Percentiles rank a stretch among this genome's conserved stretches.
Evolutionary conservation across 805 yeast genomes (phyloP).

Genomic region (Yarrowia keelungensis): DNA sequence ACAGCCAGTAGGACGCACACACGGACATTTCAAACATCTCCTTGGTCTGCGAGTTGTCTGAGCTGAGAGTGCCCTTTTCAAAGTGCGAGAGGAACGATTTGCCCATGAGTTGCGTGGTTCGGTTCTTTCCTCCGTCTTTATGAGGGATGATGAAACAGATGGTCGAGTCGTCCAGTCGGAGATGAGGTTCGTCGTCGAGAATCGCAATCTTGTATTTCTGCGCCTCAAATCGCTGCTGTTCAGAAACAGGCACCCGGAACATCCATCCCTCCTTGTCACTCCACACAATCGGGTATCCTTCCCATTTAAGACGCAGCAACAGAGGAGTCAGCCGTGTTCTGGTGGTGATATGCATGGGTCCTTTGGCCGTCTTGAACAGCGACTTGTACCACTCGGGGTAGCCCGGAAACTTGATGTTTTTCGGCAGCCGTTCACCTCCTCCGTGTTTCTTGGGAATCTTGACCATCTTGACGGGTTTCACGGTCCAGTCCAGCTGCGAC

Average conservation of each 20-base stretch:
- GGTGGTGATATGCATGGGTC: constrained; percentile 66
- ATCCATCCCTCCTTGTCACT: constrained; percentile 86
- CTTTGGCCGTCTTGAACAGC: constrained; percentile 52
- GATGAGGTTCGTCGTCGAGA: constrained; percentile 41
- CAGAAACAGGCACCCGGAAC: constrained; percentile 60
- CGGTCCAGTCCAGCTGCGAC: constrained; percentile 85
- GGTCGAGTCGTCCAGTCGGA: constrained; percentile 48
- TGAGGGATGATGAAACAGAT: constrained; percentile 80
- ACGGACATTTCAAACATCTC: constrained; percentile 81
- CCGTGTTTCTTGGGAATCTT: constrained; percentile 66
- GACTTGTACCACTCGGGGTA: constrained; percentile 93
- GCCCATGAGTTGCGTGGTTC: constrained; percentile 79
- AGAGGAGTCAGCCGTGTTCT: constrained; percentile 79
- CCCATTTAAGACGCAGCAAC: constrained; percentile 82
- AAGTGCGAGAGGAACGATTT: constrained; percentile 74
- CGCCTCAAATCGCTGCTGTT: constrained; percentile 49
- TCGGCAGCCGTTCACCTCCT: constrained; percentile 49
- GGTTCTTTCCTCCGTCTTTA: constrained; percentile 75
- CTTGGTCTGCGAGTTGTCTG: constrained; percentile 73
- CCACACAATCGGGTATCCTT: constrained; percentile 83
- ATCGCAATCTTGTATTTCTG: constrained; percentile 44
- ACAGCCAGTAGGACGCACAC: constrained; percentile 89
- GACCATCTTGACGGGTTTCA: constrained; percentile 63
- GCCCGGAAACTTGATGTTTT: constrained; percentile 80
- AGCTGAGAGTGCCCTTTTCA: constrained; percentile 74